phyloP scores from a whole-genome alignment of 2,329 filamentous ascomycete genomes.

The Aureobasidium lini region DNA sequence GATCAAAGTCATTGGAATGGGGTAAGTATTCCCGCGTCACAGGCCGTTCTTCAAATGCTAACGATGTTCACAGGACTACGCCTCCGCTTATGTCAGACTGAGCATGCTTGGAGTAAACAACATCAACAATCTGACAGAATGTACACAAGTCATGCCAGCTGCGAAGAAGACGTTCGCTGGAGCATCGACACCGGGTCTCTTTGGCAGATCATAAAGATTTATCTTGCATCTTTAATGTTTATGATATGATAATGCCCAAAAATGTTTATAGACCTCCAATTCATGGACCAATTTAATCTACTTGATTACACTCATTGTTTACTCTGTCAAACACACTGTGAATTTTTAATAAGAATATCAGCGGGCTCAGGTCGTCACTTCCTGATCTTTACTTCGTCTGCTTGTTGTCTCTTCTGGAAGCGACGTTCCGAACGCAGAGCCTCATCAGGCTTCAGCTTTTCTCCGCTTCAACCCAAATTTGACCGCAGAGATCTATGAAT shows the following conservation, averaged over 20 bases:
- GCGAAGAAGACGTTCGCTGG: slow-evolving; percentile 6
- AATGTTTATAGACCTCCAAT: neutral
- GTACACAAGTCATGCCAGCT: slow-evolving; percentile 20
- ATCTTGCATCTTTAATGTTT: neutral
- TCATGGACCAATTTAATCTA: neutral
- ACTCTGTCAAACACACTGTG: too few species aligned
- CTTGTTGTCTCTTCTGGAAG: too few species aligned
- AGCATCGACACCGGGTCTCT: neutral
- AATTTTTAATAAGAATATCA: too few species aligned
- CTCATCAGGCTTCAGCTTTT: too few species aligned
- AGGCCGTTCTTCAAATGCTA: neutral
- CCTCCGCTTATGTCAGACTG: slow-evolving; percentile 20
- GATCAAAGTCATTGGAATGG: slow-evolving; percentile 21
- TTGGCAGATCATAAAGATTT: neutral
- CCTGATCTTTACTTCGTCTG: too few species aligned
- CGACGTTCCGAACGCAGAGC: too few species aligned
- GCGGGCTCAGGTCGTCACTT: too few species aligned
- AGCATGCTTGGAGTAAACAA: slow-evolving; percentile 23
- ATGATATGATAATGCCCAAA: neutral
- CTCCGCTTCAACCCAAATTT: too few species aligned
- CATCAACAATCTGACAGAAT: slow-evolving; percentile 23
- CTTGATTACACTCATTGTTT: too few species aligned
- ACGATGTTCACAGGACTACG: slow-evolving; percentile 19
- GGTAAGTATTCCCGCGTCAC: neutral
- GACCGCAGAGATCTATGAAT: neutral